Evolutionary conservation across 2,329 filamentous ascomycete species (phyloP).

Genomic region (Phialophora expanda): DNA sequence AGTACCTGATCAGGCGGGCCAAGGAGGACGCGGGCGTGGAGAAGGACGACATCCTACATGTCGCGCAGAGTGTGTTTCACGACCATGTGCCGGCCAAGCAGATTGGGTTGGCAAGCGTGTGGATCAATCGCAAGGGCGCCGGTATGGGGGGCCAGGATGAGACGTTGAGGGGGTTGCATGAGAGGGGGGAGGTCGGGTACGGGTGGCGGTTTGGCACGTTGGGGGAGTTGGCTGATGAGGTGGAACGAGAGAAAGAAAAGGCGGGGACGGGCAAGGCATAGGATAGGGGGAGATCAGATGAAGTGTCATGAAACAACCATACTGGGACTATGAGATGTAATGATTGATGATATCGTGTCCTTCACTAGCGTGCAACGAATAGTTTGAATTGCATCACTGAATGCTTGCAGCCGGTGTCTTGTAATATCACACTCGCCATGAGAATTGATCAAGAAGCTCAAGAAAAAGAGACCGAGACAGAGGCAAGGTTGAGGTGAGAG

Average conservation of each 20-base stretch:
- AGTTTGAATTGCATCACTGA: too few species aligned
- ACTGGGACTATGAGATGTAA: too few species aligned
- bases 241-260: conserved; percentile 38
- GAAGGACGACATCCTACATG: conserved; percentile 66
- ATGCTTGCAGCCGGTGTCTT: too few species aligned
- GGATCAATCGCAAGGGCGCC: conserved; percentile 63
- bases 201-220: conserved; percentile 65
- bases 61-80: conserved; percentile 69
- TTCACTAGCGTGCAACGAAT: too few species aligned
- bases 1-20: conserved; percentile 64
- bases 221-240: conserved; percentile 65
- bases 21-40: conserved; percentile 61
- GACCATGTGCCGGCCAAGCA: conserved; percentile 70
- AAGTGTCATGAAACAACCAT: neutral
- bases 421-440: too few species aligned
- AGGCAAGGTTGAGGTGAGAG: neutral
- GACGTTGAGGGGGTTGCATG: conserved; percentile 35
- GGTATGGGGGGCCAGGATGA: conserved; percentile 29
- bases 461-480: neutral
- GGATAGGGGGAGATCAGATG: neutral
- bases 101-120: conserved; percentile 65
- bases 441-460: neutral
- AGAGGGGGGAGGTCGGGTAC: conserved; percentile 51
- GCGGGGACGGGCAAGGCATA: neutral
- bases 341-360: too few species aligned